Percentiles rank a stretch among this genome's conserved stretches.
Conservation (phyloP, 1,139 yeast genomes). For the Ogataea hybrid region DNA sequence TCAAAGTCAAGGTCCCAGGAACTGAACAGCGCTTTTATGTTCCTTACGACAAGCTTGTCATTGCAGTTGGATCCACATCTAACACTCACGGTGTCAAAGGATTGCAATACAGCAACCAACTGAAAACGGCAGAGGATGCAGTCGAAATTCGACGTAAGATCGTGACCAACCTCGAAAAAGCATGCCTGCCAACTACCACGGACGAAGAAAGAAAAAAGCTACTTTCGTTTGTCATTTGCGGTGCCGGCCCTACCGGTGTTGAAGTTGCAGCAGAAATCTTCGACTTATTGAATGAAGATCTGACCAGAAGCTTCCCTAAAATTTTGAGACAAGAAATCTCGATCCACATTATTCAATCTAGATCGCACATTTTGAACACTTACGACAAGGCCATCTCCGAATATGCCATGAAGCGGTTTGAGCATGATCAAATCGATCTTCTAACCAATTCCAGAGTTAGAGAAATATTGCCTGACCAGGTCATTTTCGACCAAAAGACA, state of each 20-base stretch:
- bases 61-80: slow-evolving; percentile 63
- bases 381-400: slow-evolving; percentile 59
- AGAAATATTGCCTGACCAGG: slow-evolving; percentile 50
- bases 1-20: slow-evolving; percentile 42
- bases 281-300: slow-evolving; percentile 59
- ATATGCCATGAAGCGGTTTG: slow-evolving; percentile 58
- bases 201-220: slow-evolving; percentile 57
- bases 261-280: slow-evolving; percentile 66
- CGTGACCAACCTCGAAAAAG: slow-evolving; percentile 52
- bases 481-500: slow-evolving; percentile 48
- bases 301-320: slow-evolving; percentile 51
- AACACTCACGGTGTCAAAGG: slow-evolving; percentile 69
- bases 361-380: slow-evolving; percentile 61
- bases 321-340: slow-evolving; percentile 56
- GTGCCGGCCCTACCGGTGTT: slow-evolving; percentile 73
- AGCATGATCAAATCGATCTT: slow-evolving; percentile 56
- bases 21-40: slow-evolving; percentile 50
- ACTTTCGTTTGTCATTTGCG: slow-evolving; percentile 62
- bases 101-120: slow-evolving; percentile 51
- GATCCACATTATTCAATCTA: slow-evolving; percentile 62
- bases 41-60: slow-evolving; percentile 61
- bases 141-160: slow-evolving; percentile 51
- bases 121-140: slow-evolving; percentile 69
- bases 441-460: slow-evolving; percentile 59
- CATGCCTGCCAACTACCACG: slow-evolving; percentile 58